Evolutionary conservation across 1,284 basidiomycete genomes (phyloP), one percentile per base, ranked within the genome.

Genomic region (Cystobasidium pallidum): DNA sequence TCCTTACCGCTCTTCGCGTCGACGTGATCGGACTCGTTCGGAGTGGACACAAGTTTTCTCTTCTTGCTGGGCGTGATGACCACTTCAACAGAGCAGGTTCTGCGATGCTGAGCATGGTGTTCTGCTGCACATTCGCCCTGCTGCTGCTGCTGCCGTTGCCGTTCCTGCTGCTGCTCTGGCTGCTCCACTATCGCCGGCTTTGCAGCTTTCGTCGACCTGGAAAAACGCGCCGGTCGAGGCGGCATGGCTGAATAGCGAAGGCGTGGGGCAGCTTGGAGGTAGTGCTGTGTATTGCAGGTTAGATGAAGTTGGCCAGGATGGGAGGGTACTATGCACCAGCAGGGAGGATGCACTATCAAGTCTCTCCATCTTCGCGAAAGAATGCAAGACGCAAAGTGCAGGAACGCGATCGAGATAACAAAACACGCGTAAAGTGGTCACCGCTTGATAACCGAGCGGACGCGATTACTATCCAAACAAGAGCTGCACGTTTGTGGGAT

Each of bases 151-250:
- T 41, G 45, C 39, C 15, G 45, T 52, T n/a, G 49, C 57, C 21
- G 57, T 28, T 10, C 24, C 39, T 49, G 19, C 47, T 47, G 55
- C 41, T 66, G 52, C 32, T 55, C 43, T 19, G 32, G 32, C 13
- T 17, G 19, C 28, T n/a, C 52, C 19, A 15, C 52, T 3, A 30
- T n/a, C n/a, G n/a, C 41, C 28, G 54, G 68, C 61, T 71, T 71
- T 71, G 61, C 61, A 30, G 68, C 59, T 61, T 71, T 71, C 26
- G 68, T 71, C 59, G 59, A 43, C 49, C 41, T 63, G n/a, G 59
- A 52, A 24, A 71, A 71, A 21, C 68, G 67, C 24, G 57, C 58
- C 7, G 67, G 58, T 15, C 47, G 66, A 36, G 62, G 54, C 10
- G 66, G 52, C 52, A 36, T 66, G 30, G 26, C 30, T 45, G 43